A percentile compares a stretch with the other conserved stretches of the same genome.
Evolutionary conservation across 1,284 basidiomycete species (phyloP).

Genomic region (Irpex rosettiformis): DNA sequence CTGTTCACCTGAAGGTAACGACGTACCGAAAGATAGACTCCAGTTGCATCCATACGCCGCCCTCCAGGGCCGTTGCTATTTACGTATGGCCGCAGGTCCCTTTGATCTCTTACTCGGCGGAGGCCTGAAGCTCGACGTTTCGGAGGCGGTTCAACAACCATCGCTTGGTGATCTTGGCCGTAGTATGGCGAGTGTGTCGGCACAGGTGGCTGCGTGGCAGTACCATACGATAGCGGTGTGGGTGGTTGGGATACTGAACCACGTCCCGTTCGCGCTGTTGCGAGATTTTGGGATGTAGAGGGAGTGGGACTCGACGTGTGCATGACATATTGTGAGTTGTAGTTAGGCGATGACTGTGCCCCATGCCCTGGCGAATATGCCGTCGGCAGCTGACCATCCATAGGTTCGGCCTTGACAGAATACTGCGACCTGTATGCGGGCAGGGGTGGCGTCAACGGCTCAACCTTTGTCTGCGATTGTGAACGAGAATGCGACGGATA

Average conservation of each 20-base stretch:
- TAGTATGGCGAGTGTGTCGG: conserved; percentile 46
- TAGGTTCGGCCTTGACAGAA: conserved; percentile 6
- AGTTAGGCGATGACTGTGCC: conserved; percentile 33
- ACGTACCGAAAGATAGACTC: conserved; percentile 62
- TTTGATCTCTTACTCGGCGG: conserved; percentile 61
- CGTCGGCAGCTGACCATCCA: conserved; percentile 35
- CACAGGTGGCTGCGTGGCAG: conserved; percentile 41
- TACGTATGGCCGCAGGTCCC: conserved; percentile 68
- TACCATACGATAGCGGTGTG: conserved; percentile 65
- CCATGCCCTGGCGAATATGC: conserved; percentile 47
- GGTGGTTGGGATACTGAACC: conserved; percentile 58
- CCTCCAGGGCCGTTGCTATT: conserved; percentile 51
- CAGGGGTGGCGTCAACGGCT: conserved; percentile 49
- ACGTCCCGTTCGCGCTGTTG: conserved; percentile 44
- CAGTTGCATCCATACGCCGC: conserved; percentile 64
- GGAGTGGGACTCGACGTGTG: conserved; percentile 60
- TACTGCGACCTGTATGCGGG: conserved; percentile 35
- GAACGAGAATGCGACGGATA: conserved; percentile 60
- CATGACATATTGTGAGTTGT: conserved; percentile 44
- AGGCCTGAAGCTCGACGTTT: conserved; percentile 70
- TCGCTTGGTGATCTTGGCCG: conserved; percentile 54
- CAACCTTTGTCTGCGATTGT: conserved; percentile 57
- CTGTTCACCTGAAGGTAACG: neutral
- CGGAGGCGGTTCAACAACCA: conserved; percentile 71
- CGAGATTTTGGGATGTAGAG: conserved; percentile 42